Base-by-base conservation (phyloP, 345 rosid genomes). In the Lepidium africanum region DNA sequence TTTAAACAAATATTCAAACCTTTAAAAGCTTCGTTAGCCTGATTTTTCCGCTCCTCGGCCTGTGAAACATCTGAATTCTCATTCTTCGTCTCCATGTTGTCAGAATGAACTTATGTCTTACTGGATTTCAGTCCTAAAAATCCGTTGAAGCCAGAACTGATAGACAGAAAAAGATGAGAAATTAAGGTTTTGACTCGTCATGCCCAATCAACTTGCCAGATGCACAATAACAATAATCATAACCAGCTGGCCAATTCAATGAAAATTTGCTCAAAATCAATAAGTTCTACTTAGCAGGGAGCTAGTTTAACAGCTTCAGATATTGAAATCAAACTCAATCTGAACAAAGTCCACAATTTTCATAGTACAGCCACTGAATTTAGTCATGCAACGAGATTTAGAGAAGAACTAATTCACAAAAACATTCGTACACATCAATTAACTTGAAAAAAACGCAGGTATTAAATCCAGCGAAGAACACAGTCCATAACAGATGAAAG, bases 21-120 rank as follows among this genome's bases (percentile, higher is more conserved):
- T 79, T 81, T 81, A 56, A 81, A 81, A 43, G 85, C 85, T 77
- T 81, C 79, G 10, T 81, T 81, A 19, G 85, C 85, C 23, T 53
- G 79, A 67, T 67, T 23, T 53, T 82, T 82, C 53, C 77, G 40
- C 66, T 79, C 83, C 57, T 82, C 85, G 7, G 85, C 85, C 27
- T 11, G 62, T 15, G 74, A 65, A 37, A 69, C 77, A 74, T 81
- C 75, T 19, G 80, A 81, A 10, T 54, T 79, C 35, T 70, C 75
- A 69, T 69, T 69, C 65, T 75, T 69, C 56, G 51, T 25, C 69
- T 75, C 74, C 78, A 75, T 75, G 27, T 19, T 61, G 16, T 53
- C 63, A 47, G 67, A 60, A 17, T 12, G 11, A 49, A 17, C 30
- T 53, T 39, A 65, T 58, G 61, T 67, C 64, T 54, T 27, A 43